These are phyloP conservation scores for Massospora cicadina DNA, from an alignment of 371 early-diverging fungal genomes.

Conservation along the genomic window DNA sequence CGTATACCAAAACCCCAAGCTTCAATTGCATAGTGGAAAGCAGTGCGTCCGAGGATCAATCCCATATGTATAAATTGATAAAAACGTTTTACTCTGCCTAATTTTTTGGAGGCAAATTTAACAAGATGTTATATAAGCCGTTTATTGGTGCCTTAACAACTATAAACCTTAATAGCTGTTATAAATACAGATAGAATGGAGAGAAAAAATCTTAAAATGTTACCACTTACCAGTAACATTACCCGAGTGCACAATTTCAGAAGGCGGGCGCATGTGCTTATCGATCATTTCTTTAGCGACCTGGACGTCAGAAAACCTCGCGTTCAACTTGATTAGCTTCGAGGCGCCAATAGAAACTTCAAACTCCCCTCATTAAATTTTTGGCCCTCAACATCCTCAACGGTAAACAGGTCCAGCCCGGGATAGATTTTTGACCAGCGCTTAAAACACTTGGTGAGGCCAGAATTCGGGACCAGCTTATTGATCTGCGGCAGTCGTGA, in stretches of 20 bases:
- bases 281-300: neutral
- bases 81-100: too few relatives aligned
- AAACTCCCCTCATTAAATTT: neutral
- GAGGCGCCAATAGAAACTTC: neutral
- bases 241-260: neutral
- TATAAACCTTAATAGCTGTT: too few relatives aligned
- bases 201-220: too few relatives aligned
- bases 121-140: too few relatives aligned
- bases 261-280: neutral
- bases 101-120: too few relatives aligned
- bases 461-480: neutral
- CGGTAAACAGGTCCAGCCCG: neutral
- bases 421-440: neutral
- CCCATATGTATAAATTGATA: too few relatives aligned
- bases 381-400: neutral
- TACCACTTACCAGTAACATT: neutral
- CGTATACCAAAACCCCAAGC: too few relatives aligned
- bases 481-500: neutral
- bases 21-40: too few relatives aligned
- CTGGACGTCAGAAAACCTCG: neutral
- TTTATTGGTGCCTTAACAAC: too few relatives aligned
- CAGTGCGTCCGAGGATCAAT: too few relatives aligned
- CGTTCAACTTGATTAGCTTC: neutral
- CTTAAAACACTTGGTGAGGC: neutral
- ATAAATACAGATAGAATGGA: too few relatives aligned